phyloP scores from a whole-genome alignment of 2,329 filamentous ascomycete species.

The Fusarium sp. region DNA sequence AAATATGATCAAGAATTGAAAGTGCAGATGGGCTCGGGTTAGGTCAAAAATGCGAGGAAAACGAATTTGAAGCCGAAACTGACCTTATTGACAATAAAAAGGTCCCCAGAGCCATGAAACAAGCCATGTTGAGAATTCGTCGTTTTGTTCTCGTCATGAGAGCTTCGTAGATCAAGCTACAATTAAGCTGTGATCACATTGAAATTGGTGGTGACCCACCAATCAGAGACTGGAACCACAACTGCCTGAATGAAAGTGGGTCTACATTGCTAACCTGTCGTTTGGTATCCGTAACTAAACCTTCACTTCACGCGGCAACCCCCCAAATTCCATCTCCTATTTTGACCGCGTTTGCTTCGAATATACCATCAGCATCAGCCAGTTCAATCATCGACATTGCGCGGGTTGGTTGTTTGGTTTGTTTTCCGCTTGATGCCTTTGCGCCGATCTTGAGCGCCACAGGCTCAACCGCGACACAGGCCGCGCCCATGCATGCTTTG shows the following conservation, averaged over 20 bases:
- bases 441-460: constrained; percentile 37
- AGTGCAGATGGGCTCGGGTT: not conserved
- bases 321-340: constrained; percentile 25
- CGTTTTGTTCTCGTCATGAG: constrained; percentile 3
- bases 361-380: constrained; percentile 14
- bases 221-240: constrained; percentile 20
- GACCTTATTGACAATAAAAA: not conserved
- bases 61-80: not conserved
- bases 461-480: constrained; percentile 38
- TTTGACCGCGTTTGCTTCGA: constrained; percentile 24
- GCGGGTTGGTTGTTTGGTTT: constrained; percentile 12
- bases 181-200: not conserved
- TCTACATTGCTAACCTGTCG: not conserved
- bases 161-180: not conserved
- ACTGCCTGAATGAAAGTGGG: constrained; percentile 11
- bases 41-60: constrained; percentile 18
- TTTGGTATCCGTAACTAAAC: constrained; percentile 14
- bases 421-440: constrained; percentile 19
- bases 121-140: constrained; percentile 13
- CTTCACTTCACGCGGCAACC: constrained; percentile 39
- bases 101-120: not conserved
- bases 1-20: constrained; percentile 34
- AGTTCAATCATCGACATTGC: not conserved
- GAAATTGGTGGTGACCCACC: constrained; percentile 2
- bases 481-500: constrained; percentile 41